These are phyloP conservation scores for Arthrinium phaeospermum DNA, from an alignment of 2,329 filamentous ascomycete genomes.

Conservation along the genomic window DNA sequence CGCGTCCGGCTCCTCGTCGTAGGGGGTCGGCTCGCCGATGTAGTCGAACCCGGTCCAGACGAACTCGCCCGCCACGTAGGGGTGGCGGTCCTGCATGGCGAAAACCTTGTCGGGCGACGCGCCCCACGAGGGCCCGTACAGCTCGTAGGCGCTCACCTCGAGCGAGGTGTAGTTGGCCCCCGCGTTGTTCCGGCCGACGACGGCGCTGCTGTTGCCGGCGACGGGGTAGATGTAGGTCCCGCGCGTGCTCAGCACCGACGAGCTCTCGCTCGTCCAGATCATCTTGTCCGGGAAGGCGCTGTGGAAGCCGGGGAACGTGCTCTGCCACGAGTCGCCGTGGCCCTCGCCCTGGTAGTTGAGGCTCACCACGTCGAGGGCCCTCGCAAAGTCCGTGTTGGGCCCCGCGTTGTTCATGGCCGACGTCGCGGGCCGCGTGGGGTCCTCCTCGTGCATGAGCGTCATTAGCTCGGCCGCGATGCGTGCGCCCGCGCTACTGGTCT, in stretches of 20 bases:
- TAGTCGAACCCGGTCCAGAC: slow-evolving; percentile 60
- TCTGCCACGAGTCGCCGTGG: slow-evolving; percentile 25
- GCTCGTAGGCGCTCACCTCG: slow-evolving; percentile 56
- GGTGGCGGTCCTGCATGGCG: slow-evolving; percentile 49
- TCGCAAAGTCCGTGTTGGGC: slow-evolving; percentile 45
- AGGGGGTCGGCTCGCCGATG: slow-evolving; percentile 57
- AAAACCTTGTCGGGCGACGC: slow-evolving; percentile 61
- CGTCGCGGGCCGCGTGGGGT: slow-evolving; percentile 51
- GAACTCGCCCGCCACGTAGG: slow-evolving; percentile 59
- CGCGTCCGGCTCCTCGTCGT: slow-evolving; percentile 41
- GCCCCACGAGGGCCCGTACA: slow-evolving; percentile 54
- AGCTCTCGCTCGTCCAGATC: slow-evolving; percentile 48
- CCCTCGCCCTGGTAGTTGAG: slow-evolving; percentile 64
- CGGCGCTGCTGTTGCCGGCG: slow-evolving; percentile 42
- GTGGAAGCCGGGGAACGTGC: slow-evolving; percentile 50
- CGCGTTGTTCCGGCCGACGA: slow-evolving; percentile 40
- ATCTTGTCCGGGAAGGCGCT: slow-evolving; percentile 52
- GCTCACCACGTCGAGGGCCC: slow-evolving; percentile 52
- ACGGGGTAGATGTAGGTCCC: slow-evolving; percentile 61
- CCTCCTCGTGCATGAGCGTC: slow-evolving; percentile 51
- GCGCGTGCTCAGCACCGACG: slow-evolving; percentile 54
- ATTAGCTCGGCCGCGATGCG: slow-evolving; percentile 43
- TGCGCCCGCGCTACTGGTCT: slow-evolving; percentile 42
- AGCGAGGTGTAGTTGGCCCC: slow-evolving; percentile 44
- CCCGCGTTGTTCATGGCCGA: slow-evolving; percentile 53